These are phyloP conservation scores for Aurantiochytrium sp. DNA, from an alignment of 108 stramenopile species.

Conservation along the genomic window DNA sequence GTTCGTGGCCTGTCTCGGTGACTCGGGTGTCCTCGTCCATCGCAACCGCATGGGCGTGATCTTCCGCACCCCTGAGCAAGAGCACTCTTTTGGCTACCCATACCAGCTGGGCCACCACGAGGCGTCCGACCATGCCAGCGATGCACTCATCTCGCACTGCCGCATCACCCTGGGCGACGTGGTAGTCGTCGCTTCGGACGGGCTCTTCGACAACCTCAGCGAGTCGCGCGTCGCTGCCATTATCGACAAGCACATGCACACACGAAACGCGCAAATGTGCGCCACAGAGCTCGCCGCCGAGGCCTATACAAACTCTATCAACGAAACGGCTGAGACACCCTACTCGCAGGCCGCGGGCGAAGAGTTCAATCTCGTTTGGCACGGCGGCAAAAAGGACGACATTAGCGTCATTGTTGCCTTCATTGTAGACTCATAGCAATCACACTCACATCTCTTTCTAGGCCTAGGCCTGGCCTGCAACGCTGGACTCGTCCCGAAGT, in stretches of 20 bases:
- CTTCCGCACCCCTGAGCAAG: slow-evolving; percentile 13
- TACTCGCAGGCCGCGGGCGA: not conserved
- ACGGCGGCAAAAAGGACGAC: slow-evolving; percentile 24
- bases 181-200: not conserved
- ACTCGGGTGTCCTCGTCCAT: not conserved
- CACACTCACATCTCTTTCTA: too few relatives aligned
- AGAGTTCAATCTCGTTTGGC: slow-evolving; percentile 4
- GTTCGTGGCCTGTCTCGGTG: not conserved
- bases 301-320: not conserved
- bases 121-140: not conserved
- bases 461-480: too few relatives aligned
- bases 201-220: not conserved
- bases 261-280: not conserved
- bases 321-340: not conserved
- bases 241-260: not conserved
- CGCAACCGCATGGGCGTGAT: not conserved
- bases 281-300: not conserved
- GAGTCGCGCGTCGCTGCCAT: not conserved
- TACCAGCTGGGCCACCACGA: slow-evolving; percentile 22
- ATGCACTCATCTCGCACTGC: not conserved
- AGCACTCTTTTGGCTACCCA: slow-evolving; percentile 1
- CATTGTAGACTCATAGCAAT: not conserved
- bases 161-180: not conserved
- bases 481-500: too few relatives aligned
- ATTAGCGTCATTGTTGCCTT: not conserved